These are phyloP conservation scores for Luffa aegyptiaca DNA, from an alignment of 306 rosid genomes.

Conservation along the genomic window DNA sequence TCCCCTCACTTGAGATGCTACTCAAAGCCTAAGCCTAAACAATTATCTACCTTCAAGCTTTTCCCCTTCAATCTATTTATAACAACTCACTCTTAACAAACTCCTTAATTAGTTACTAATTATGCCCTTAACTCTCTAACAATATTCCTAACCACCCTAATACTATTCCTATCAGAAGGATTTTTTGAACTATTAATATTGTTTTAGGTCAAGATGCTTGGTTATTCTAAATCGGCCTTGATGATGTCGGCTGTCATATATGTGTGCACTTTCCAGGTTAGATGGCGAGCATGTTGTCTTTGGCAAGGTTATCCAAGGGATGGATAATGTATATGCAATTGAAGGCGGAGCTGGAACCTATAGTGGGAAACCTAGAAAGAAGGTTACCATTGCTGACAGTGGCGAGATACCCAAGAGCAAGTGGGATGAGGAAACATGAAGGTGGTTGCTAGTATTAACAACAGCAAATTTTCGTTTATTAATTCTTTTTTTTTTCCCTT, in stretches of 20 bases:
- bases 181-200: neutral
- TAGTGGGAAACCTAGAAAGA: slow-evolving; percentile 71
- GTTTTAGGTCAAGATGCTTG: neutral
- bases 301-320: slow-evolving; percentile 76
- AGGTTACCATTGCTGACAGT: slow-evolving; percentile 59
- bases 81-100: neutral
- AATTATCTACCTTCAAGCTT: too few relatives aligned
- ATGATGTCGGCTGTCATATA: neutral
- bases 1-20: too few relatives aligned
- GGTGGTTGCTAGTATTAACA: neutral
- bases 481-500: neutral
- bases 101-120: neutral
- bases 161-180: neutral
- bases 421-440: slow-evolving; percentile 55
- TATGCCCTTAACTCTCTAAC: neutral
- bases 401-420: slow-evolving; percentile 59
- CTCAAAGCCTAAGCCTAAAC: too few relatives aligned
- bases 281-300: slow-evolving; percentile 82
- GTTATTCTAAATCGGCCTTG: neutral
- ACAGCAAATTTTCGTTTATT: slow-evolving; percentile 6
- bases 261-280: slow-evolving; percentile 39
- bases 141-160: neutral
- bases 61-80: too few relatives aligned
- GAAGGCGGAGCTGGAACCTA: slow-evolving; percentile 89
- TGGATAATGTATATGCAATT: slow-evolving; percentile 65